Evolutionary conservation across 1,284 basidiomycete species (phyloP).

Genomic region (Sutorius eximius): DNA sequence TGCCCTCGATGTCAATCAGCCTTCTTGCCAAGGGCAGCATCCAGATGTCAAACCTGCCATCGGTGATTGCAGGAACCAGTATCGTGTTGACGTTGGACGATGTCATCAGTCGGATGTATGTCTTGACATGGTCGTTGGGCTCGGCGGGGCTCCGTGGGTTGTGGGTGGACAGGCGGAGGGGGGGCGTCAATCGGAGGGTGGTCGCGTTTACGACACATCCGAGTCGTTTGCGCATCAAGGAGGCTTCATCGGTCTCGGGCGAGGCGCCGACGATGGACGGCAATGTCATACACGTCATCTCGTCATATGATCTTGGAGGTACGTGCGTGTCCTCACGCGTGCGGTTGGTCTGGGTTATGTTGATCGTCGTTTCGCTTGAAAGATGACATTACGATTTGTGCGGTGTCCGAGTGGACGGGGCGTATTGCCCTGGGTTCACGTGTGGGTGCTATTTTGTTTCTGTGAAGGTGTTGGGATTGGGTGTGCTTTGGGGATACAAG

Average conservation of each 20-base stretch:
- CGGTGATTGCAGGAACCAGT: background rate
- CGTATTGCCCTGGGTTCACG: constrained; percentile 27
- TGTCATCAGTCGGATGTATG: background rate
- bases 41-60: constrained; percentile 1
- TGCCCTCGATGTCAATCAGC: constrained; percentile 30
- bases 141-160: constrained; percentile 46
- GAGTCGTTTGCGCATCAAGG: constrained; percentile 3
- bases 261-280: constrained; percentile 32
- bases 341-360: background rate
- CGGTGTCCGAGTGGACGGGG: constrained; percentile 30
- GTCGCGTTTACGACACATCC: constrained; percentile 28
- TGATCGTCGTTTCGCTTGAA: background rate
- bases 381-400: constrained; percentile 28
- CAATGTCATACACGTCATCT: constrained; percentile 39
- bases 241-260: background rate
- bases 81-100: background rate
- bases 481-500: too few relatives aligned
- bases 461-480: constrained; percentile 7
- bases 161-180: constrained; percentile 49
- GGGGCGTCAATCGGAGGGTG: constrained; percentile 33
- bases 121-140: constrained; percentile 44
- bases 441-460: constrained; percentile 18
- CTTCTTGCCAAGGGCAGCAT: constrained; percentile 36
- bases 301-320: constrained; percentile 54
- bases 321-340: constrained; percentile 3